Evolutionary conservation across 1,139 yeast genomes (phyloP).

Genomic region (Yamadazyma conglobata): DNA sequence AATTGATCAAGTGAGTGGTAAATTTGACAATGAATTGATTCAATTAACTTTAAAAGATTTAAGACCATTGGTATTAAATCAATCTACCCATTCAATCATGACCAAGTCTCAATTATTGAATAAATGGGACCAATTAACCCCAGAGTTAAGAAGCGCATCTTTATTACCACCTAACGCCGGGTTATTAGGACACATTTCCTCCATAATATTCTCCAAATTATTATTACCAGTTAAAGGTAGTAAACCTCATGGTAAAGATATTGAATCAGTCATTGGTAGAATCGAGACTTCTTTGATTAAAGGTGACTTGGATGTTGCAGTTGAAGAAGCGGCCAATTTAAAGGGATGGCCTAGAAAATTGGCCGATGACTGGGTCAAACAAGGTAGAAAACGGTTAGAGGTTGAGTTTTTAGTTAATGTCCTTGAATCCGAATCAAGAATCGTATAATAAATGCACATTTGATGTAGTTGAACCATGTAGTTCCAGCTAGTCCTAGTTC

Average conservation of each 20-base stretch:
- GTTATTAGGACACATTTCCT: slow-evolving; percentile 83
- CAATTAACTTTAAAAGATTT: slow-evolving; percentile 36
- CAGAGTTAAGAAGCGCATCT: slow-evolving; percentile 86
- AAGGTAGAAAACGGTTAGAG: slow-evolving; percentile 87
- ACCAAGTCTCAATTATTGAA: slow-evolving; percentile 64
- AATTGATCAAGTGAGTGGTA: slow-evolving; percentile 41
- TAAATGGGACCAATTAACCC: slow-evolving; percentile 73
- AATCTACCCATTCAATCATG: slow-evolving; percentile 57
- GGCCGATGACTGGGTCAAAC: slow-evolving; percentile 87
- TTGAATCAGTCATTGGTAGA: slow-evolving; percentile 85
- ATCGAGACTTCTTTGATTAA: slow-evolving; percentile 73
- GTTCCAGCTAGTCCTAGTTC: too few relatives aligned
- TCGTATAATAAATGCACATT: slow-evolving; percentile 20
- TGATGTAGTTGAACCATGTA: too few relatives aligned
- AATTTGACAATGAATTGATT: slow-evolving; percentile 42
- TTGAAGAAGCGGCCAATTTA: slow-evolving; percentile 84
- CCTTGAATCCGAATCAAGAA: slow-evolving; percentile 55
- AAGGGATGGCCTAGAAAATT: slow-evolving; percentile 92
- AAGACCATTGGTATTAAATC: slow-evolving; percentile 41
- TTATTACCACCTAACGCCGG: slow-evolving; percentile 95
- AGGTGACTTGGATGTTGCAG: slow-evolving; percentile 82
- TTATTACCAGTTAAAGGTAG: slow-evolving; percentile 62
- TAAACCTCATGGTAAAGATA: slow-evolving; percentile 67
- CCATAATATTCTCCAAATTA: slow-evolving; percentile 71
- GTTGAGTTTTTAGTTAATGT: slow-evolving; percentile 73